A percentile compares a stretch with the other conserved stretches of the same genome.
Evolutionary conservation across 176 grass and related monocot genomes (phyloP).

Genomic region (Typha latifolia): DNA sequence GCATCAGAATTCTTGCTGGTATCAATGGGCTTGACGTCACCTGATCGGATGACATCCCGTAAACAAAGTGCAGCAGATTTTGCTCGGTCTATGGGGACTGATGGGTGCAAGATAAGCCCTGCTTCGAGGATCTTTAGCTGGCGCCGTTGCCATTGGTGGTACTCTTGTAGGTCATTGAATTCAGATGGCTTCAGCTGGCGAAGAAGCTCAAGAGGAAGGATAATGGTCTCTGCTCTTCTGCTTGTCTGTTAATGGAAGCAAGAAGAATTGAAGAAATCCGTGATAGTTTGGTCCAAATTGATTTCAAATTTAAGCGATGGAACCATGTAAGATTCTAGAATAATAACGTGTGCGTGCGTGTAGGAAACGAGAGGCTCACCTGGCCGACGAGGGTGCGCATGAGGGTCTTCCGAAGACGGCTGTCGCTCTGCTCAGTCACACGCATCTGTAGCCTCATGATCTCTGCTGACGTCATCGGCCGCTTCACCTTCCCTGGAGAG

Average conservation of each 20-base stretch:
- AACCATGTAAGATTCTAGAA: too few species aligned
- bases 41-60: slow-evolving; percentile 50
- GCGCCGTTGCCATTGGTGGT: slow-evolving; percentile 81
- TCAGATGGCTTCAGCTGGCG: slow-evolving; percentile 67
- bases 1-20: slow-evolving; percentile 62
- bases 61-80: slow-evolving; percentile 49
- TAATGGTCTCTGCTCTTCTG: slow-evolving; percentile 48
- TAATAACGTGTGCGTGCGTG: too few species aligned
- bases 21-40: slow-evolving; percentile 55
- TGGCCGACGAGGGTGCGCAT: slow-evolving; percentile 72
- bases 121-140: slow-evolving; percentile 87
- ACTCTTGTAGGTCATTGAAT: slow-evolving; percentile 53
- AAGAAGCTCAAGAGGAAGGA: too few species aligned
- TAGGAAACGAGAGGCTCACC: slow-evolving; percentile 18
- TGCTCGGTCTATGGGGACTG: slow-evolving; percentile 50
- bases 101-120: slow-evolving; percentile 58
- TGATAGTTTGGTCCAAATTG: neutral
- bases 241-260: slow-evolving; percentile 30
- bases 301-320: too few species aligned
- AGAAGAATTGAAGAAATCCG: neutral
- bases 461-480: slow-evolving; percentile 82
- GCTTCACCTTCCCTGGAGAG: slow-evolving; percentile 45
- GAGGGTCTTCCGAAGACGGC: slow-evolving; percentile 63
- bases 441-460: slow-evolving; percentile 93
- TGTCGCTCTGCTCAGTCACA: slow-evolving; percentile 67